These are phyloP conservation scores for Backusella mclennaniae DNA, from an alignment of 192 early-diverging fungal species.

Conservation along the genomic window DNA sequence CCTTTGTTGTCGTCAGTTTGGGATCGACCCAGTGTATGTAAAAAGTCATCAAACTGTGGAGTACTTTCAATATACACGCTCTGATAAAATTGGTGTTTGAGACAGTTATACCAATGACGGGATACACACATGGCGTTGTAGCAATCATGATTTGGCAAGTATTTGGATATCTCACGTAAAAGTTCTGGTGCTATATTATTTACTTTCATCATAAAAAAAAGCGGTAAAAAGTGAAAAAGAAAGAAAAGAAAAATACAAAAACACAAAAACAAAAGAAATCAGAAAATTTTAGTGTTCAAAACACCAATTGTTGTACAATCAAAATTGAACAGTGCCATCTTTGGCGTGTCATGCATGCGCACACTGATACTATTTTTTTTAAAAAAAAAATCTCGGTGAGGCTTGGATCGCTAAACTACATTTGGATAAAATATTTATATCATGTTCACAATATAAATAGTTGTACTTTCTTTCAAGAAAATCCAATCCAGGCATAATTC, in stretches of 20 bases:
- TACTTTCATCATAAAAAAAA: neutral
- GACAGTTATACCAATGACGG: neutral
- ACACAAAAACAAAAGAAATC: neutral
- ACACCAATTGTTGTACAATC: neutral
- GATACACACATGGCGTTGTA: neutral
- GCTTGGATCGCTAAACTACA: neutral
- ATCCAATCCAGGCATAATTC: no score
- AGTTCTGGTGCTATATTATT: neutral
- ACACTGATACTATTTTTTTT: neutral
- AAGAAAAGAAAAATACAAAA: neutral
- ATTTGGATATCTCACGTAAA: neutral
- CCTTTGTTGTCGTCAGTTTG: neutral
- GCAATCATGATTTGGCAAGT: neutral
- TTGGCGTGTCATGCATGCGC: neutral
- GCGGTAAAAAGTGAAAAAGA: neutral
- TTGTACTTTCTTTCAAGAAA: neutral
- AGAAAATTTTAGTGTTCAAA: neutral
- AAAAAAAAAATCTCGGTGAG: neutral
- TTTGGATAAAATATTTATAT: neutral
- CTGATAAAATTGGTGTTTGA: neutral
- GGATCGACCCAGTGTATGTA: neutral
- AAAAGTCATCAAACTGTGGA: neutral
- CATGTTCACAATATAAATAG: neutral
- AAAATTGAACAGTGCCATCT: neutral
- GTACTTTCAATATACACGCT: neutral